phyloP scores from a whole-genome alignment of 139 green algal species.

The Chloropicon primus region DNA sequence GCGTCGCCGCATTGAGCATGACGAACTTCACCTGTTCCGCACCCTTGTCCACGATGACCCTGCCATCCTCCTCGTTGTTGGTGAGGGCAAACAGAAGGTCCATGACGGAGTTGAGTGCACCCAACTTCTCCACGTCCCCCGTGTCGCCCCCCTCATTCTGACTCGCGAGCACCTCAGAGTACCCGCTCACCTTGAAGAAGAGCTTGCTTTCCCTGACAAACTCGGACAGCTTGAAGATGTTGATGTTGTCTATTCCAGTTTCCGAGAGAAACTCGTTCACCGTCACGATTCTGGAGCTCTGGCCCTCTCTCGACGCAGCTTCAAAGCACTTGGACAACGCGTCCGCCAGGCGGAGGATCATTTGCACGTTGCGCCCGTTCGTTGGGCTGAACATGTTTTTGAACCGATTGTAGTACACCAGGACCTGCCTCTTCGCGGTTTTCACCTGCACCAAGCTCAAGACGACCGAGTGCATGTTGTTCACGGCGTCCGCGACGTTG shows the following conservation, averaged over 20 bases:
- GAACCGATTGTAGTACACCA: slow-evolving; percentile 61
- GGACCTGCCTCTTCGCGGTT: not conserved
- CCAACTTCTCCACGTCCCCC: not conserved
- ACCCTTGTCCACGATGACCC: slow-evolving; percentile 45
- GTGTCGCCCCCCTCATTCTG: not conserved
- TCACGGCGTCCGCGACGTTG: slow-evolving; percentile 74
- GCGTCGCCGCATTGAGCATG: slow-evolving; percentile 73
- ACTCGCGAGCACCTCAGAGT: slow-evolving; percentile 1
- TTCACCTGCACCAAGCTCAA: slow-evolving; percentile 18
- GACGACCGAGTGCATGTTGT: slow-evolving; percentile 42
- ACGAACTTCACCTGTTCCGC: slow-evolving; percentile 47
- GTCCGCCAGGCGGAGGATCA: slow-evolving; percentile 23
- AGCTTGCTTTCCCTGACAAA: slow-evolving; percentile 63
- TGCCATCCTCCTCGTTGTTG: slow-evolving; percentile 3
- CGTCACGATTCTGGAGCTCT: not conserved
- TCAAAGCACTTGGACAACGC: slow-evolving; percentile 13
- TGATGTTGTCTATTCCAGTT: slow-evolving; percentile 69
- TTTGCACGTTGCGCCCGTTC: slow-evolving; percentile 57
- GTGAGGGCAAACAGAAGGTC: not conserved
- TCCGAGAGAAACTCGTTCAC: slow-evolving; percentile 77
- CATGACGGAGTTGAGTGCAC: not conserved
- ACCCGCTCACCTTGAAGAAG: slow-evolving; percentile 59
- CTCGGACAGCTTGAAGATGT: slow-evolving; percentile 69
- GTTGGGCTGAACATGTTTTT: slow-evolving; percentile 33
- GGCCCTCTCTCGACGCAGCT: not conserved